Conservation (phyloP, 2,329 filamentous ascomycete species). For the Magnaporthales sp. region DNA sequence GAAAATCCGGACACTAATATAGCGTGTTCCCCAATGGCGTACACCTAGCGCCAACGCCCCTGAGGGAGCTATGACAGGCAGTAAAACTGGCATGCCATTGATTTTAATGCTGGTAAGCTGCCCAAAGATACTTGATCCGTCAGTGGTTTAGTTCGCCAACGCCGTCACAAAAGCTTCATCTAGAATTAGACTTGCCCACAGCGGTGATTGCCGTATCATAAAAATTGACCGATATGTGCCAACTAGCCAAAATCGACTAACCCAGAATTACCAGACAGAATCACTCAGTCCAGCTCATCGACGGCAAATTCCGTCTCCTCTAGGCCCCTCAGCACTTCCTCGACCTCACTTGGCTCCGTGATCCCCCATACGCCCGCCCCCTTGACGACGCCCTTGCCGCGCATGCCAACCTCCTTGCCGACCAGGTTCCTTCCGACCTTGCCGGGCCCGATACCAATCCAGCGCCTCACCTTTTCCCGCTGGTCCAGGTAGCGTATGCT, state of each 20-base stretch:
- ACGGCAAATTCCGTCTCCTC: constrained; percentile 52
- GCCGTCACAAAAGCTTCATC: not conserved
- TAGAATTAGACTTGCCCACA: not conserved
- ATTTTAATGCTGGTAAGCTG: not conserved
- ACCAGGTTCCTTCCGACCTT: constrained; percentile 91
- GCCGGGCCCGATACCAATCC: constrained; percentile 88
- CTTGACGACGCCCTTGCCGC: constrained; percentile 66
- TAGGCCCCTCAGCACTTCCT: constrained; percentile 56
- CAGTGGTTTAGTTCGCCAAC: not conserved
- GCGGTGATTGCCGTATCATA: not conserved
- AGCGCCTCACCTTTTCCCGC: constrained; percentile 69
- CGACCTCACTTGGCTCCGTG: constrained; percentile 68
- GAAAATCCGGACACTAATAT: not conserved
- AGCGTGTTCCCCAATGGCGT: not conserved
- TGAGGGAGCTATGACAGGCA: not conserved
- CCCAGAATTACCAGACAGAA: not conserved
- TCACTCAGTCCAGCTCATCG: constrained; percentile 26
- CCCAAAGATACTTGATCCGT: not conserved
- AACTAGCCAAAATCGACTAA: not conserved
- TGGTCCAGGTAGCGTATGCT: constrained; percentile 85
- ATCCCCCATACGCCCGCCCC: constrained; percentile 92
- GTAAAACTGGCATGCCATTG: not conserved
- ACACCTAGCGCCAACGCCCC: not conserved
- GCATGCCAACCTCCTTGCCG: constrained; percentile 89
- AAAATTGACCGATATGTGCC: not conserved